These are phyloP conservation scores for Candida peoriensis DNA, from an alignment of 805 yeast species.

Conservation along the genomic window DNA sequence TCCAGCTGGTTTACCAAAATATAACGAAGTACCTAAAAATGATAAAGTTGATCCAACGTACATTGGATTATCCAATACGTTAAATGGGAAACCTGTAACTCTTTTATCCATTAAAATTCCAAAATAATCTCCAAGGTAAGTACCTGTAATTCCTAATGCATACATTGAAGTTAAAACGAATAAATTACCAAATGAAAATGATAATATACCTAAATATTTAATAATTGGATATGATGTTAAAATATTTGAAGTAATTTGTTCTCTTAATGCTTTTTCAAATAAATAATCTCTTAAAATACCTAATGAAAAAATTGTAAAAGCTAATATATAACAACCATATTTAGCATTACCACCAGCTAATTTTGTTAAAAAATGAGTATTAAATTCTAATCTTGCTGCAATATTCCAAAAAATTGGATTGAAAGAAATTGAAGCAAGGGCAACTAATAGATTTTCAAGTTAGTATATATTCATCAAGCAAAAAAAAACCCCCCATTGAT, in stretches of 20 bases:
- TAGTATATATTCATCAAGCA: background rate
- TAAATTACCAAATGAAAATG: slow-evolving; percentile 68
- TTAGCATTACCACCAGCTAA: slow-evolving; percentile 61
- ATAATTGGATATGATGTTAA: slow-evolving; percentile 36
- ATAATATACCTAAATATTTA: slow-evolving; percentile 45
- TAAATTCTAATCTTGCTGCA: slow-evolving; percentile 82
- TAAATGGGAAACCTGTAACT: slow-evolving; percentile 92
- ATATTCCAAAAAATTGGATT: slow-evolving; percentile 96
- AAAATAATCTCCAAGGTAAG: slow-evolving; percentile 95
- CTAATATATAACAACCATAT: slow-evolving; percentile 81
- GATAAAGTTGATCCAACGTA: slow-evolving; percentile 88
- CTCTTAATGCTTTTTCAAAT: slow-evolving; percentile 62
- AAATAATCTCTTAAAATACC: slow-evolving; percentile 80
- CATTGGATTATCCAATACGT: slow-evolving; percentile 90
- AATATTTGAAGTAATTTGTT: slow-evolving; percentile 63
- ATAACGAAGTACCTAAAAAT: slow-evolving; percentile 86
- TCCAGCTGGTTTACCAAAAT: slow-evolving; percentile 89
- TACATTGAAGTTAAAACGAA: slow-evolving; percentile 86
- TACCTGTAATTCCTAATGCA: slow-evolving; percentile 90
- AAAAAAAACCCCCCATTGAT: background rate
- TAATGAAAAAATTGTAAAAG: slow-evolving; percentile 74
- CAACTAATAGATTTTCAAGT: slow-evolving; percentile 26
- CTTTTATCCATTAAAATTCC: slow-evolving; percentile 90
- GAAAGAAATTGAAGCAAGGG: slow-evolving; percentile 70
- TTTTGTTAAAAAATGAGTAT: slow-evolving; percentile 70